Evolutionary conservation across 2,329 filamentous ascomycete genomes (phyloP), one percentile per base, ranked within the genome.

Genomic region (Camillea tinctor): DNA sequence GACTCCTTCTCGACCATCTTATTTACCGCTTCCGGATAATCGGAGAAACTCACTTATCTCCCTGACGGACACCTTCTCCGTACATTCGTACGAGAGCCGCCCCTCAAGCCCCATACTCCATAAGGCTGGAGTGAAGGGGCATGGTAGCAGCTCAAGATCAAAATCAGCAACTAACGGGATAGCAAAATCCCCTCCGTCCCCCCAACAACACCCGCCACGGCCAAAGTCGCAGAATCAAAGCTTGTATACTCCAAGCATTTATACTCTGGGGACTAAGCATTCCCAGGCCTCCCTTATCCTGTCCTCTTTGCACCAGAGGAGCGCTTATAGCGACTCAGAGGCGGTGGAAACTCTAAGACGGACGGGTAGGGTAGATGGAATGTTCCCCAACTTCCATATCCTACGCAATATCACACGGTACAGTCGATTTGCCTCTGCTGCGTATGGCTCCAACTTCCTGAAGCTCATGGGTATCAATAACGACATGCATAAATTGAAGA

Each of bases 361-460:
- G 26, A 83, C 82, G 1, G 86, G 86, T 0, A 79, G 76, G 52
- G 78, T 88, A 1, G 79, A 83, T 36, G 84, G 84, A 1, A 80
- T 85, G 54, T 89, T 88, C 55, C 87, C 87, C 0, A 73, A 77
- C 4, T 80, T 80, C 30, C 86, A 88, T 64, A 76, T 89, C 7
- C 75, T 88, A 9, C 79, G 81, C 30, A 89, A 88, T 67, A 84
- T 89, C 22, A 83, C 82, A 2, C 79, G 87, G 40, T 89, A 88
- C 62, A 87, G 89, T 76, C 81, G 84, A 2, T 89, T 88, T 67
- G 86, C 87, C 1, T 88, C 87, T 1, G 87, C 87, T 0, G 85
- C 85, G 0, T 89, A 90, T 59, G 87, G 87, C 0, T 85, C 84
- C 0, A 81, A 81, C 52, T 89, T 89, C 61, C 77, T 89, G 53